Base-by-base conservation (phyloP, 75 land plant species). In the Picea glauca region DNA sequence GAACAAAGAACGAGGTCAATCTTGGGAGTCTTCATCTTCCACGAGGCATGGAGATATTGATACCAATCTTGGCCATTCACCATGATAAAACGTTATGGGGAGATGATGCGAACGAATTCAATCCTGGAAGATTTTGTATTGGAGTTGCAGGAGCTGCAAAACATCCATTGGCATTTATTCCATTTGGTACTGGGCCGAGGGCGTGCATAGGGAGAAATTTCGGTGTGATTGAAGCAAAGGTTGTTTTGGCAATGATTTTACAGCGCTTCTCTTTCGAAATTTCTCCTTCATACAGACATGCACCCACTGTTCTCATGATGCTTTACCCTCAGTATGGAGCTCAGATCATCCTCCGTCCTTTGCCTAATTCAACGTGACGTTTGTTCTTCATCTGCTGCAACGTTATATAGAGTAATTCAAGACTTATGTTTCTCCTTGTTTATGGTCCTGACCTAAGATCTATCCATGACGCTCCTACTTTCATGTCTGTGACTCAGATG, bases 101-200 rank as follows among this genome's bases (percentile, higher is more conserved):
- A 0, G 88, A 86, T 0, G 93, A 91, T 77, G 98, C 81, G 20
- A 58, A 84, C 78, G 86, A 89, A 62, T 95, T 92, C 90, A 86
- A 79, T 60, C 98, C 98, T 1, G 89, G 85, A 78, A 81, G 98
- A 79, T 95, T 95, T 80, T 46, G 75, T 35, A 80, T 84, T 2
- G 86, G 88, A 32, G 57, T 80, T 14, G 33, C 77, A 15, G 86
- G 90, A 1, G 96, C 92, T 26, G 88, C 89, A 86, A 87, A 81
- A 74, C 92, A 91, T 78, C 86, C 90, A 58, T 81, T 86, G 83
- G 96, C 91, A 8, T 95, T 75, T 78, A 62, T 95, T 73, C 95
- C 95, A 0, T 95, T 93, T 72, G 90, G 91, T 12, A 85, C 88
- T 80, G 98, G 98, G 23, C 94, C 93, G 9, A 84, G 93, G 46